These are phyloP conservation scores for Parietichytrium sp. DNA, from an alignment of 108 stramenopile genomes.

Conservation along the genomic window DNA sequence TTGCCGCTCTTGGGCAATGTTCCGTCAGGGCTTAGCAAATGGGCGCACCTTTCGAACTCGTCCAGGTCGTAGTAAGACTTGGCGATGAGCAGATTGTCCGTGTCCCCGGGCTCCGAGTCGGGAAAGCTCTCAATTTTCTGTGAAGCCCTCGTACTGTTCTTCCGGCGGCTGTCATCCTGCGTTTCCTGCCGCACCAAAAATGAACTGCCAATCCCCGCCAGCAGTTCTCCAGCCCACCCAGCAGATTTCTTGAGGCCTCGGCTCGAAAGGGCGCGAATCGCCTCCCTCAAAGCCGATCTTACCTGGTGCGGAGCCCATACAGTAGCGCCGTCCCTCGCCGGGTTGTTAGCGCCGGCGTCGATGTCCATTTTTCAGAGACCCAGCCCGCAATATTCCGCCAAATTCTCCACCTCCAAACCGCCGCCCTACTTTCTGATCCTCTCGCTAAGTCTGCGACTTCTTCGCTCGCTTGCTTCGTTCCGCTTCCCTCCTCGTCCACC, in stretches of 20 bases:
- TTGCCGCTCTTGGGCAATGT: not conserved
- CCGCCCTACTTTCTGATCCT: too few species aligned
- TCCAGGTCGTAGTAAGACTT: slow-evolving; percentile 24
- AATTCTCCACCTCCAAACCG: too few species aligned
- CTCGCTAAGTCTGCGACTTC: too few species aligned
- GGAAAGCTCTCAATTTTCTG: not conserved
- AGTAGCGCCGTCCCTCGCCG: too few species aligned
- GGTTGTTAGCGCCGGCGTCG: too few species aligned
- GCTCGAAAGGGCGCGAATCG: not conserved
- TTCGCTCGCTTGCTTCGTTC: too few species aligned
- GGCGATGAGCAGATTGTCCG: slow-evolving; percentile 27
- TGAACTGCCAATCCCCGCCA: not conserved
- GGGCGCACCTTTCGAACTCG: slow-evolving; percentile 37
- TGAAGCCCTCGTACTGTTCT: not conserved
- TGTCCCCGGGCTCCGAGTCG: not conserved
- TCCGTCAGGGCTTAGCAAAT: not conserved
- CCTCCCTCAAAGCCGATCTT: not conserved
- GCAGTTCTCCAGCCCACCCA: not conserved
- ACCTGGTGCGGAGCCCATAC: slow-evolving; percentile 10
- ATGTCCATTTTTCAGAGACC: too few species aligned
- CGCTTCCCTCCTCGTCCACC: too few species aligned
- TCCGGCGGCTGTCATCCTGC: not conserved
- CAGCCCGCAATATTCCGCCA: too few species aligned
- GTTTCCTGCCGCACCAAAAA: not conserved
- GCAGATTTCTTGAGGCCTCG: slow-evolving; percentile 20